Base-by-base conservation (phyloP, 164 flowering plant species). In the Berberis vulgaris region DNA sequence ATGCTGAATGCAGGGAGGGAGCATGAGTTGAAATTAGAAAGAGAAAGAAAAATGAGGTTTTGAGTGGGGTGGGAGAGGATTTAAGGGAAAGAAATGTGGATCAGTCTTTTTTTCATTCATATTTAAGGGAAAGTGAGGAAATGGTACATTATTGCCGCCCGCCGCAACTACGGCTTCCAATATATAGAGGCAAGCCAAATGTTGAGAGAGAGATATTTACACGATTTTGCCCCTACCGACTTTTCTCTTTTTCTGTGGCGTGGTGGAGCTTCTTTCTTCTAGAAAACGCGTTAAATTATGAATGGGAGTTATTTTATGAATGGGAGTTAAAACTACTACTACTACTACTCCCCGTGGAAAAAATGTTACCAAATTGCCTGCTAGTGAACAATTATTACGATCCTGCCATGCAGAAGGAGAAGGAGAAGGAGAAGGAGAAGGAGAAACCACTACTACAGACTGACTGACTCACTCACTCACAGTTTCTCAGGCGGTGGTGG, bases 111-210 rank as follows among this genome's bases (percentile, higher is more conserved):
- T 26, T 26, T 26, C 26, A 26, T 26, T 26, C 26, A 26, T 26
- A 26, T 26, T 0, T 26, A 26, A 26, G 26, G 26, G 26, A 26
- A 26, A 26, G 26, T 26, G 26, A 26, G 26, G 26, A 26, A 26
- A 26, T 26, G 26, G 26, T 26, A 26, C 26, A 26, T 26, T 26
- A 26, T 52, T 52, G 0, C 39, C 3, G 40, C 39, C 41, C 54
- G 45, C 72, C 79, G 82, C 81, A 76, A 75, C 76, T 70, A 71
- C 80, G 78, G 87, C 93, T 87, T 83, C 83, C 76, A 86, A 75
- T 62, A 63, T 84, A 81, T 79, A 72, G 6, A 59, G 60, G 45
- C 63, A 47, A 12, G 45, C 54, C 47, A n/a, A 58, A 59, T 38
- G 52, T 2, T 59, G 26, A 13, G 41, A 66, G 11, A 50, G 41